phyloP scores from a whole-genome alignment of 2,329 filamentous ascomycete species.

The Aspergillus sp. region DNA sequence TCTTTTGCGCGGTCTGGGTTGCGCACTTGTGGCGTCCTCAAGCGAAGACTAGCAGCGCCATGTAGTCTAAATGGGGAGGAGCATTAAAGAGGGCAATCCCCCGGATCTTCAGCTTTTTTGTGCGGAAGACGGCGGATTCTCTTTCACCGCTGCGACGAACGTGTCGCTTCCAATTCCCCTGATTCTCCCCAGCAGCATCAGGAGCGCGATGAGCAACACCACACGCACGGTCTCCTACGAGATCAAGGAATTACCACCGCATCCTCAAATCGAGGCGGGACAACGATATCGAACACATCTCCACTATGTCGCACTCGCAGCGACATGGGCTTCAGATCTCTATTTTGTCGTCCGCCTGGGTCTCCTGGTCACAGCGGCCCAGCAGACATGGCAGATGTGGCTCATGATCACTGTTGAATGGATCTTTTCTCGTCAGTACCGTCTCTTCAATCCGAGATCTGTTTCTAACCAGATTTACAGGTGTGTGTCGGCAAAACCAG shows the following conservation, averaged over 20 bases:
- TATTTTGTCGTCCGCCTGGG: constrained; percentile 29
- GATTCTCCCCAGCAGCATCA: background rate
- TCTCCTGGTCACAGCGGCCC: constrained; percentile 11
- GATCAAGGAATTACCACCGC: constrained; percentile 29
- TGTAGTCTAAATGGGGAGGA: background rate
- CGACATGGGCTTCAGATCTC: constrained; percentile 24
- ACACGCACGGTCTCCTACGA: constrained; percentile 4
- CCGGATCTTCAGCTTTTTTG: background rate
- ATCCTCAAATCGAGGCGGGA: constrained; percentile 20
- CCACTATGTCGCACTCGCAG: constrained; percentile 21
- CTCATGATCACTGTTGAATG: constrained; percentile 32
- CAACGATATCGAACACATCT: constrained; percentile 25
- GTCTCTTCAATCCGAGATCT: background rate
- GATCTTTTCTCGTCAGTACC: constrained; percentile 29
- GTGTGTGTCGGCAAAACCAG: background rate
- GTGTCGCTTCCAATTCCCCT: background rate
- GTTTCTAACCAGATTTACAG: background rate
- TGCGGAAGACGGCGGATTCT: background rate
- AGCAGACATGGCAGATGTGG: constrained; percentile 33
- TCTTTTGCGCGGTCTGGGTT: background rate
- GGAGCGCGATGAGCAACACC: background rate
- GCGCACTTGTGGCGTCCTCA: background rate
- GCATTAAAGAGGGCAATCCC: background rate
- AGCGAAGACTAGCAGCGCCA: constrained; percentile 2
- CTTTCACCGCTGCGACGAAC: constrained; percentile 1